Conservation (phyloP, 2,329 filamentous ascomycete genomes). For the Penicillium thymicola region DNA sequence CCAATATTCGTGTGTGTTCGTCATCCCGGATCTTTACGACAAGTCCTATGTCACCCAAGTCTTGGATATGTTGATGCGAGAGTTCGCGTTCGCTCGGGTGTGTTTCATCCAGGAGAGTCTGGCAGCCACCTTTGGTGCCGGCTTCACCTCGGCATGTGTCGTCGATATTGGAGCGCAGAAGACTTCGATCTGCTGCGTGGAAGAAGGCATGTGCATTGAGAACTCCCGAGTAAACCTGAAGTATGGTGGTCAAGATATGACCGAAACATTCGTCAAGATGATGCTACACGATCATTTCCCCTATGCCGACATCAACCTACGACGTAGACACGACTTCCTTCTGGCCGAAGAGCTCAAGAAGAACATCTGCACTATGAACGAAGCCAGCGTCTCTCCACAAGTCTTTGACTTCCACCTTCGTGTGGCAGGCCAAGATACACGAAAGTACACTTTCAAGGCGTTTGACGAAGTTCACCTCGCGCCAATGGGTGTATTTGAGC, state of each 20-base stretch:
- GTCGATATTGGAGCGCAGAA: slow-evolving; percentile 97
- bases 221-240: slow-evolving; percentile 95
- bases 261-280: slow-evolving; percentile 95
- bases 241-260: slow-evolving; percentile 87
- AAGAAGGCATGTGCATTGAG: slow-evolving; percentile 91
- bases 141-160: slow-evolving; percentile 89
- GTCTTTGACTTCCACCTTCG: slow-evolving; percentile 87
- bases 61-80: slow-evolving; percentile 78
- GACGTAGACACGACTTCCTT: slow-evolving; percentile 84
- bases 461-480: slow-evolving; percentile 96
- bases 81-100: slow-evolving; percentile 83
- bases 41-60: slow-evolving; percentile 84
- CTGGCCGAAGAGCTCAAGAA: slow-evolving; percentile 94
- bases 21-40: slow-evolving; percentile 96
- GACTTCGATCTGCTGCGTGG: slow-evolving; percentile 93
- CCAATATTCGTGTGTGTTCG: slow-evolving; percentile 93
- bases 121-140: slow-evolving; percentile 90
- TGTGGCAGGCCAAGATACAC: slow-evolving; percentile 80
- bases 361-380: slow-evolving; percentile 87
- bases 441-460: slow-evolving; percentile 92
- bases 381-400: slow-evolving; percentile 84
- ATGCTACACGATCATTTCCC: slow-evolving; percentile 96
- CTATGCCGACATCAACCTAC: slow-evolving; percentile 90
- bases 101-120: slow-evolving; percentile 96
- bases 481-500: slow-evolving; percentile 91